These are phyloP conservation scores for Chytriomyces confervae DNA, from an alignment of 192 early-diverging fungal genomes.

Conservation along the genomic window DNA sequence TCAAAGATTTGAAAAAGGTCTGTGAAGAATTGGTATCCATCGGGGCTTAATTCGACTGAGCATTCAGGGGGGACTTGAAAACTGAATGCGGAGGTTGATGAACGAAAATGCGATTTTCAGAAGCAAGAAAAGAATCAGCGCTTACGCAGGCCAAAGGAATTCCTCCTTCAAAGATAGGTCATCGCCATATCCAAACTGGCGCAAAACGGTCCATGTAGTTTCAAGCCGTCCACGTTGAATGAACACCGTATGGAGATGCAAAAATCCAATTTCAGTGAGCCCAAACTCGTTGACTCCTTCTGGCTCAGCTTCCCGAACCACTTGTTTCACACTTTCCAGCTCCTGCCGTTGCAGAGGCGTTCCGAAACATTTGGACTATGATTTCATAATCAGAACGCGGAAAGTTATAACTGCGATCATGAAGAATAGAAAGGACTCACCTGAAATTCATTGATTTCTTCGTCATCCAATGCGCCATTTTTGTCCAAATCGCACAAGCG, in stretches of 20 bases:
- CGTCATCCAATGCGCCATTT: conserved; percentile 88
- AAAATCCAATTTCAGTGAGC: conserved; percentile 91
- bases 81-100: conserved; percentile 44
- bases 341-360: conserved; percentile 94
- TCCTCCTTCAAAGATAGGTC: conserved; percentile 91
- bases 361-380: conserved; percentile 91
- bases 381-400: conserved; percentile 15
- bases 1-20: conserved; percentile 95
- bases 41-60: conserved; percentile 90
- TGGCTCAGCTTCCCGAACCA: conserved; percentile 86
- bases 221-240: conserved; percentile 96
- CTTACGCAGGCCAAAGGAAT: conserved; percentile 79
- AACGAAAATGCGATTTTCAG: background rate
- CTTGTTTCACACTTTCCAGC: conserved; percentile 94
- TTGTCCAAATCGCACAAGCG: conserved; percentile 94
- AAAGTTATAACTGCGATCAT: conserved; percentile 9
- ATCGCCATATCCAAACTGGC: conserved; percentile 96
- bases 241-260: conserved; percentile 94
- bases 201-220: conserved; percentile 97
- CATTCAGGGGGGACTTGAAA: conserved; percentile 89
- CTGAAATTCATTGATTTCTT: conserved; percentile 97
- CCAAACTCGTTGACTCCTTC: conserved; percentile 85
- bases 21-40: conserved; percentile 94
- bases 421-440: conserved; percentile 40
- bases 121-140: background rate